Conservation (phyloP, 208 protist genomes). For the Leishmania major region DNA sequence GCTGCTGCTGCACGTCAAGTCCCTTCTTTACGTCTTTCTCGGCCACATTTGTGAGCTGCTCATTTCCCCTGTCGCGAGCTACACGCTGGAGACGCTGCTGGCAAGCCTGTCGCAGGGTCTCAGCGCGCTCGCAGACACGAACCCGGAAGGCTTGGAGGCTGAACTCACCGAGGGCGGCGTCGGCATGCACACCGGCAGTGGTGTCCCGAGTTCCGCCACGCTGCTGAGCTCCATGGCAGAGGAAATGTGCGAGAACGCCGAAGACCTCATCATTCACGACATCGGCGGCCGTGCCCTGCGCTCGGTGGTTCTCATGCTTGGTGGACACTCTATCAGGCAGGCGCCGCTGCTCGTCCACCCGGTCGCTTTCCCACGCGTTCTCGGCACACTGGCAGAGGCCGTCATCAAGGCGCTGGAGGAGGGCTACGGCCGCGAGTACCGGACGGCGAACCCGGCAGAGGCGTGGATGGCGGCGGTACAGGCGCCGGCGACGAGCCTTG, state of each 20-base stretch:
- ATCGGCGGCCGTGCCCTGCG: conserved; percentile 75
- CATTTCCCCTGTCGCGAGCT: conserved; percentile 85
- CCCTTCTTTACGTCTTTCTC: conserved; percentile 82
- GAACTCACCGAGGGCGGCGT: conserved; percentile 70
- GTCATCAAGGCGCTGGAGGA: conserved; percentile 60
- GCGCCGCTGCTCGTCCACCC: conserved; percentile 48
- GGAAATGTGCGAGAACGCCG: conserved; percentile 70
- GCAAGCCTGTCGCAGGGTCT: conserved; percentile 70
- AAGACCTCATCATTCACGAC: conserved; percentile 75
- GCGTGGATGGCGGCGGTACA: conserved; percentile 77
- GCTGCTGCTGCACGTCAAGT: conserved; percentile 84
- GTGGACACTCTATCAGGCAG: conserved; percentile 69
- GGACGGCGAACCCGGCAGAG: conserved; percentile 36
- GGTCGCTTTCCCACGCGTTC: conserved; percentile 44
- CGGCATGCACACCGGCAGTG: conserved; percentile 76
- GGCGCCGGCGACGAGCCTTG: conserved; percentile 71
- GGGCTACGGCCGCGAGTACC: conserved; percentile 53
- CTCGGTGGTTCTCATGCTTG: conserved; percentile 81
- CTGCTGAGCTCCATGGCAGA: conserved; percentile 66
- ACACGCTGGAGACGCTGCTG: conserved; percentile 79
- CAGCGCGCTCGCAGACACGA: conserved; percentile 49
- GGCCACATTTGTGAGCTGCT: conserved; percentile 72
- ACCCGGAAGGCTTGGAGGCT: conserved; percentile 39
- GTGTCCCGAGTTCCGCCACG: conserved; percentile 79
- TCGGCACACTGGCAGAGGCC: conserved; percentile 49